A percentile compares a stretch with the other conserved stretches of the same genome.
These are phyloP conservation scores for Termitomyces sp. DNA, from an alignment of 768 basidiomycete genomes.

Conservation along the genomic window DNA sequence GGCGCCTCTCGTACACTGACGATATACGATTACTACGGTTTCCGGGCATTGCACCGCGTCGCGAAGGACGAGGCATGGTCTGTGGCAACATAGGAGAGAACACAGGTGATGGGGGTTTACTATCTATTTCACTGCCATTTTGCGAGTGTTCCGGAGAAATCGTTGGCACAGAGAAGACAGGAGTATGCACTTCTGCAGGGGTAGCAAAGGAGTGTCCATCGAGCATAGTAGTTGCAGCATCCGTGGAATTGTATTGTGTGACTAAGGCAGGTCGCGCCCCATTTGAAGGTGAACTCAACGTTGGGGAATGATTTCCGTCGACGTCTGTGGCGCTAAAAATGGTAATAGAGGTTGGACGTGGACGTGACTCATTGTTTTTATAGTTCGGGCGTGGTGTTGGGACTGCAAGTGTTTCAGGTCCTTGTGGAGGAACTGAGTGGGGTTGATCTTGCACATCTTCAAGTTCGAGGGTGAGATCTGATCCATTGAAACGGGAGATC, in stretches of 20 bases:
- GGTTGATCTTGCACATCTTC: constrained; percentile 61
- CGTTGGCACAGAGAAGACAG: constrained; percentile 12
- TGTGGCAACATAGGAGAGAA: background rate
- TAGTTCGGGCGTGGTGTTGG: constrained; percentile 2
- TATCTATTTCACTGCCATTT: constrained; percentile 1
- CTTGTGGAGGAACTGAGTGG: constrained; percentile 11
- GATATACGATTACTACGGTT: constrained; percentile 21
- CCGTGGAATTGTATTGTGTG: constrained; percentile 29
- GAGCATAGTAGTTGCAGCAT: constrained; percentile 21
- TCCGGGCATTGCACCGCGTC: background rate
- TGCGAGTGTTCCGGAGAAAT: background rate
- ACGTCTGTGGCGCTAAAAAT: constrained; percentile 27
- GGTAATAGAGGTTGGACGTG: constrained; percentile 24
- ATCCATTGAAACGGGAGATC: constrained; percentile 85
- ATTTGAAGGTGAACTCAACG: background rate
- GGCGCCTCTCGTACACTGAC: constrained; percentile 37
- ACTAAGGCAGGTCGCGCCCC: constrained; percentile 12
- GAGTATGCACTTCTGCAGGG: constrained; percentile 16
- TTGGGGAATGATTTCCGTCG: constrained; percentile 14
- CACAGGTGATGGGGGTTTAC: constrained; percentile 4
- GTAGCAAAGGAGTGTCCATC: constrained; percentile 24
- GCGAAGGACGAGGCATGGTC: background rate
- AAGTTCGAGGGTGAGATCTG: constrained; percentile 56
- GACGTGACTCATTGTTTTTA: constrained; percentile 4
- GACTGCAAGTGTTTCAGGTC: background rate